A percentile compares a stretch with the other conserved stretches of the same genome.
Conservation (phyloP, 2,329 filamentous ascomycete species). For the Aureobasidium lini region DNA sequence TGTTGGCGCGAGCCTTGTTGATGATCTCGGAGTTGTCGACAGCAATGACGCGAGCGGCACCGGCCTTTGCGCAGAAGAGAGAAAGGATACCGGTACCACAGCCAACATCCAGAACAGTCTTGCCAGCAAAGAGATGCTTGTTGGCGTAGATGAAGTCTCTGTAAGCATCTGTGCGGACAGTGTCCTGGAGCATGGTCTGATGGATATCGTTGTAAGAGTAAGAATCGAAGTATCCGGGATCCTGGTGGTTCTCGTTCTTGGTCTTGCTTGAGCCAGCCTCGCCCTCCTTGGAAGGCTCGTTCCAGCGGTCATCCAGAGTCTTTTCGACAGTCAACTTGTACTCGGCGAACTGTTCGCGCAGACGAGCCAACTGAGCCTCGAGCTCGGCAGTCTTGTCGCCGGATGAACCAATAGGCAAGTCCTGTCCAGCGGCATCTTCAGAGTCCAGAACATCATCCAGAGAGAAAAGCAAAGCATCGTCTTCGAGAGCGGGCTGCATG, state of each 20-base stretch:
- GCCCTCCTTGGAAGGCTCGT: conserved; percentile 13
- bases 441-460: conserved; percentile 57
- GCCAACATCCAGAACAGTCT: conserved; percentile 83
- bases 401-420: conserved; percentile 5
- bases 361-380: conserved; percentile 18
- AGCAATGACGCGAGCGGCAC: conserved; percentile 76
- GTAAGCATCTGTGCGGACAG: conserved; percentile 81
- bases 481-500: conserved; percentile 75
- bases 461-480: conserved; percentile 81
- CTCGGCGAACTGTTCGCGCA: conserved; percentile 19
- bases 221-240: conserved; percentile 22
- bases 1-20: conserved; percentile 74
- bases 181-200: conserved; percentile 91
- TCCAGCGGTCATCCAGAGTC: conserved; percentile 22
- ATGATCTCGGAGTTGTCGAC: conserved; percentile 92
- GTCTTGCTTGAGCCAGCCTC: conserved; percentile 11
- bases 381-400: conserved; percentile 16
- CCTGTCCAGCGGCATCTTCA: conserved; percentile 2
- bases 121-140: conserved; percentile 77
- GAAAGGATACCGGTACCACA: conserved; percentile 77
- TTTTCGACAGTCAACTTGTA: conserved; percentile 21
- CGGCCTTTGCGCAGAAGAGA: conserved; percentile 90
- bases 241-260: conserved; percentile 18
- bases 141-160: conserved; percentile 92
- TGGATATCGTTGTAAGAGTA: conserved; percentile 59